Evolutionary conservation across 495 filamentous ascomycete species (phyloP).

Genomic region (Talaromyces borbonicus): DNA sequence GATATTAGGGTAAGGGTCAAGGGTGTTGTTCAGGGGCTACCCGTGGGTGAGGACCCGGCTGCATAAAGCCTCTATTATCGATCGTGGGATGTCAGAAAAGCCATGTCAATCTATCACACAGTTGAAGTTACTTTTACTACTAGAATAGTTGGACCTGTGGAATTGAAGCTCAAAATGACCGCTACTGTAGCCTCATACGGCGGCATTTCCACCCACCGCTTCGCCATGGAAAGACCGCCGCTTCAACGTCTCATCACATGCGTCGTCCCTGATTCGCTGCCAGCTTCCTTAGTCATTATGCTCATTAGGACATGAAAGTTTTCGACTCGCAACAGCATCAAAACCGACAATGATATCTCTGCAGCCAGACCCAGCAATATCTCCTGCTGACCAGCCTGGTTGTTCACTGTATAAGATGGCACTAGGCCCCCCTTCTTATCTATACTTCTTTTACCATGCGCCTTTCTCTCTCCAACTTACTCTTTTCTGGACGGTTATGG

Average conservation of each 20-base stretch:
- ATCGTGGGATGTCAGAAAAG: too few relatives aligned
- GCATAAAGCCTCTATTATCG: too few relatives aligned
- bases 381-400: slow-evolving; percentile 8
- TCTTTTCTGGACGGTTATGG: slow-evolving; percentile 4
- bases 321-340: background rate
- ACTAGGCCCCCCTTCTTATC: slow-evolving; percentile 9
- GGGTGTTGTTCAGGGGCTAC: too few relatives aligned
- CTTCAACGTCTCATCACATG: slow-evolving; percentile 8
- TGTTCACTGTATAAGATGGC: slow-evolving; percentile 14
- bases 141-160: slow-evolving; percentile 19
- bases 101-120: too few relatives aligned
- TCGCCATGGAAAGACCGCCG: background rate
- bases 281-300: background rate
- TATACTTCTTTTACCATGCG: slow-evolving; percentile 3
- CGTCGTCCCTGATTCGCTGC: slow-evolving; percentile 4
- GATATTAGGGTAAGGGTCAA: too few relatives aligned
- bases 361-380: slow-evolving; percentile 4
- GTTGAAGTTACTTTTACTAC: slow-evolving; percentile 11
- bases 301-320: background rate
- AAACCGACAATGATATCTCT: slow-evolving; percentile 13
- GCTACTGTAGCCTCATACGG: slow-evolving; percentile 13
- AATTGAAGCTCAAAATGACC: slow-evolving; percentile 18
- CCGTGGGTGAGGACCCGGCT: too few relatives aligned
- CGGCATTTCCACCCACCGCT: slow-evolving; percentile 7
- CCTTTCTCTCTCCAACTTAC: slow-evolving; percentile 3